Conservation (phyloP, 148 eudicot species). For the Pouteria glomerata region DNA sequence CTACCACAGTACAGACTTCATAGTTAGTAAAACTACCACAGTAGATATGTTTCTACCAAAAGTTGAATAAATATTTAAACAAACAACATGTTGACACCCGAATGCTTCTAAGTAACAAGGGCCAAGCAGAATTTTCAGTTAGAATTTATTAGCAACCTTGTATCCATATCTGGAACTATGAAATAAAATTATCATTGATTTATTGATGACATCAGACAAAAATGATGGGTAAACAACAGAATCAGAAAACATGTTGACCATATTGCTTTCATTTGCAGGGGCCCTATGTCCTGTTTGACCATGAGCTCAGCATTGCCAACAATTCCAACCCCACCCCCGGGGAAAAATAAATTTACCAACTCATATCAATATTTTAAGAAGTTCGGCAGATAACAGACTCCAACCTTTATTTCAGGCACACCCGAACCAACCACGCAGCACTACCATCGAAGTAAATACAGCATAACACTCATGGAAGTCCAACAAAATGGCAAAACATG, state of each 20-base stretch:
- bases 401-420: not conserved
- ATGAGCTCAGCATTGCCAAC: not conserved
- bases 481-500: not conserved
- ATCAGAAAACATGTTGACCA: not conserved
- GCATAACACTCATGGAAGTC: not conserved
- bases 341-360: too few species aligned
- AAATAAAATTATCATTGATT: not conserved
- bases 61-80: constrained; percentile 1
- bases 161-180: not conserved
- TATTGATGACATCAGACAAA: not conserved
- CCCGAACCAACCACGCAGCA: not conserved
- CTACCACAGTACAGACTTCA: not conserved
- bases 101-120: not conserved
- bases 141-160: not conserved
- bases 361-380: too few species aligned
- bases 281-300: not conserved
- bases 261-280: constrained; percentile 3
- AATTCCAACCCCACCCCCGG: too few species aligned
- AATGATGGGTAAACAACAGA: not conserved
- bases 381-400: too few species aligned
- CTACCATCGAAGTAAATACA: not conserved
- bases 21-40: not conserved
- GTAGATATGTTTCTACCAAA: not conserved
- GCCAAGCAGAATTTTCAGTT: not conserved
- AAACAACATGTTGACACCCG: not conserved